These are phyloP conservation scores for Xylaria sp. DNA, from an alignment of 2,329 filamentous ascomycete species.

Conservation along the genomic window DNA sequence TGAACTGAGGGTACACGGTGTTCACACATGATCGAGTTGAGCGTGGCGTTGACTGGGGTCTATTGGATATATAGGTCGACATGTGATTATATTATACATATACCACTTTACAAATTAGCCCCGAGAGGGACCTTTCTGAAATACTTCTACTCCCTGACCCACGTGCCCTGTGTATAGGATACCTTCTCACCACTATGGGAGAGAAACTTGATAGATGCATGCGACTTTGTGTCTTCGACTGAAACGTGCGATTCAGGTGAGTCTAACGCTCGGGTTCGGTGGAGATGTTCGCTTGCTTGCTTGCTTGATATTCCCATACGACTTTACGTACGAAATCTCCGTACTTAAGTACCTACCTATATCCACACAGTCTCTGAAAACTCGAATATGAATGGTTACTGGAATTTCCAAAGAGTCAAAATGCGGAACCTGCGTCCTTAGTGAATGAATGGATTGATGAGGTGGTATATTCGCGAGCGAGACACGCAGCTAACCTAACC, in stretches of 20 bases:
- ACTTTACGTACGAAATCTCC: too few species aligned
- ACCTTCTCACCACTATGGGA: background rate
- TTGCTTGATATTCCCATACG: too few species aligned
- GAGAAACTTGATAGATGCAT: background rate
- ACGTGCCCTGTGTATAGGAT: background rate
- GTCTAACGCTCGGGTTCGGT: background rate
- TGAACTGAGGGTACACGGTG: conserved; percentile 1
- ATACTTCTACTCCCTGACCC: background rate
- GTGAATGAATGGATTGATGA: background rate
- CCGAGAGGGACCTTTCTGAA: background rate
- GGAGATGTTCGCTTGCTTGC: background rate
- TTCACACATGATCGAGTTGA: conserved; percentile 21
- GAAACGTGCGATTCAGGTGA: conserved; percentile 5
- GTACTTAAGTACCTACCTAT: background rate
- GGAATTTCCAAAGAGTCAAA: too few species aligned
- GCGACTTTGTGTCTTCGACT: background rate
- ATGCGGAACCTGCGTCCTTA: too few species aligned
- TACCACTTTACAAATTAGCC: conserved; percentile 8
- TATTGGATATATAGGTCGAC: conserved; percentile 25
- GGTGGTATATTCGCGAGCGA: conserved; percentile 16
- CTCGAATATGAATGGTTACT: too few species aligned
- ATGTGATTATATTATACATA: conserved; percentile 10
- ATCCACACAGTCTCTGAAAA: background rate
- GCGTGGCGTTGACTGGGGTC: conserved; percentile 30
- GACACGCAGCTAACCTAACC: too few species aligned